Evolutionary conservation across 129 eudicot genomes (phyloP), one percentile per base, ranked within the genome.

Genomic region (Smallanthus sonchifolius): DNA sequence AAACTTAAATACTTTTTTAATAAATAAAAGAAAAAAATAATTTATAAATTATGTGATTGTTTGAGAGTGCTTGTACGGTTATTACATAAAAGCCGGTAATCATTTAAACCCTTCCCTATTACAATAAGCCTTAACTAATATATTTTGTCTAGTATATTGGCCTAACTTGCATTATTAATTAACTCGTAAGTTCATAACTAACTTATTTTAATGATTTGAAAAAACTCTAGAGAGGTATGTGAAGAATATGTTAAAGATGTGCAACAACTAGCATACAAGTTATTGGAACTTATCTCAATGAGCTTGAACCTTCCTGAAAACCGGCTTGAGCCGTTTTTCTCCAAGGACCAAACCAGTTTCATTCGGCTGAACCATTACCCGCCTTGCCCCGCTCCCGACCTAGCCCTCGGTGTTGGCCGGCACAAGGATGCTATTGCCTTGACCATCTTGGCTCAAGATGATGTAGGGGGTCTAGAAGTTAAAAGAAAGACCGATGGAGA

Each of bases 321-420:
- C 55, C 75, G 92, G 34, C 54, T 91, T 3, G 54, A 82, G 37
- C 80, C 84, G 0, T 84, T 72, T 52, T 83, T 91, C 80, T n/a
- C n/a, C n/a, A 72, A 84, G 71, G 92, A 73, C 72, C 84, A 82
- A 20, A 86, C 90, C 40, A 84, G 72, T 74, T 80, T 72, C 37
- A 43, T 91, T 39, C 75, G 90, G 72, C 87, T 91, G 24, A 91
- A 91, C 60, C 82, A 84, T 78, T 91, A 91, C 62, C 88, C 90
- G 0, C 90, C 90, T 7, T 91, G 97, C 57, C 92, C 83, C 1
- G 67, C 72, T 17, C 97, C 95, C n/a, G 78, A 88, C 68, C 66
- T 91, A n/a, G 88, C 96, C 60, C 88, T 92, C 7, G 94, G 96
- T 19, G 91, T 89, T 39, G 96, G 93, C 2, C 84, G 89, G 10